A percentile compares a stretch with the other conserved stretches of the same genome.
Evolutionary conservation across 192 early-diverging fungal species (phyloP).

Genomic region (Rhizoclosmatium sp.): DNA sequence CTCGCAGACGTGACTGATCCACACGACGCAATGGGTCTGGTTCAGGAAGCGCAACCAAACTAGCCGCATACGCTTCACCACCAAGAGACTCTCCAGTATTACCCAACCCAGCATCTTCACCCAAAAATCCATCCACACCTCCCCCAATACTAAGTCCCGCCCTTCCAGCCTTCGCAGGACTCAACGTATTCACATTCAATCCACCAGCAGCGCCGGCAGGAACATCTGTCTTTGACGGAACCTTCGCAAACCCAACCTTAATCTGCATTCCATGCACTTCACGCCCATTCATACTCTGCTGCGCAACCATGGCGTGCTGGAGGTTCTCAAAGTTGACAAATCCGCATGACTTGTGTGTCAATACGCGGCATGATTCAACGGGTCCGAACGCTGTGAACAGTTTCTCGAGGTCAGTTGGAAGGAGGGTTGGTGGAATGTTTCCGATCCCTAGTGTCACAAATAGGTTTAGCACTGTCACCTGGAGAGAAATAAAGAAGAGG

Average conservation of each 20-base stretch:
- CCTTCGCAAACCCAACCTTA: slow-evolving; percentile 97
- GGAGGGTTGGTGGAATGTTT: slow-evolving; percentile 83
- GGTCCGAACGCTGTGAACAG: slow-evolving; percentile 83
- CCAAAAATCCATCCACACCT: slow-evolving; percentile 21
- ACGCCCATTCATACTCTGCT: slow-evolving; percentile 85
- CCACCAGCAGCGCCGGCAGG: neutral
- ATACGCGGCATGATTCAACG: slow-evolving; percentile 92
- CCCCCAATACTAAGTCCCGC: slow-evolving; percentile 10
- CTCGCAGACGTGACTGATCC: slow-evolving; percentile 84
- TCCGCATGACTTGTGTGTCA: slow-evolving; percentile 97
- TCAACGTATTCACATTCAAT: slow-evolving; percentile 7
- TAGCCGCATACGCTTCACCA: slow-evolving; percentile 64
- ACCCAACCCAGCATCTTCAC: neutral
- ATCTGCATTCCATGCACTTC: slow-evolving; percentile 84
- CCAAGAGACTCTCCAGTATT: neutral
- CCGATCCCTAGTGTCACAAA: slow-evolving; percentile 78
- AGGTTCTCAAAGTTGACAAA: slow-evolving; percentile 94
- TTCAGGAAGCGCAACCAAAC: slow-evolving; percentile 78
- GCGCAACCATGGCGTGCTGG: slow-evolving; percentile 91
- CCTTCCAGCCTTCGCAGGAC: slow-evolving; percentile 33
- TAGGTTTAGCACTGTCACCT: neutral
- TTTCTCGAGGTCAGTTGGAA: slow-evolving; percentile 70
- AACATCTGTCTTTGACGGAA: slow-evolving; percentile 65
- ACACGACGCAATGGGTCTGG: slow-evolving; percentile 70
- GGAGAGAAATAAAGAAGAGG: neutral